Conservation (phyloP, 2,329 filamentous ascomycete species). For the Trichoderma endophyticum region DNA sequence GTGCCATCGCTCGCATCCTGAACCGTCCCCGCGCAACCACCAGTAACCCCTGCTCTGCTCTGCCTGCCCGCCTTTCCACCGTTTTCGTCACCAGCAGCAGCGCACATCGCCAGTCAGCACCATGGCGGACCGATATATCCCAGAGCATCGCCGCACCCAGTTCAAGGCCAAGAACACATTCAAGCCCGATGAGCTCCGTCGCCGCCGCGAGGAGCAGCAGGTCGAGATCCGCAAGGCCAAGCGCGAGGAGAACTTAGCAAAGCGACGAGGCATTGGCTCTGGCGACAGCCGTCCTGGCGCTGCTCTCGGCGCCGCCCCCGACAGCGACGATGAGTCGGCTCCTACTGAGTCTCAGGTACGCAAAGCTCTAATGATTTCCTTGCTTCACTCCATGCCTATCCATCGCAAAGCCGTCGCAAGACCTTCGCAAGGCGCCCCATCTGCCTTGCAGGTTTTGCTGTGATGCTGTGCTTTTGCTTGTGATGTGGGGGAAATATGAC, state of each 20-base stretch:
- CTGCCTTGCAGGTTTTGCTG: constrained; percentile 3
- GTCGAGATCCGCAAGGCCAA: constrained; percentile 99
- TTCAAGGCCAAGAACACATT: constrained; percentile 99
- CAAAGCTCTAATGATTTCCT: neutral
- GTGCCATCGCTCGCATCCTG: constrained; percentile 11
- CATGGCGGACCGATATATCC: constrained; percentile 99
- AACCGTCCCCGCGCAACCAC: constrained; percentile 28
- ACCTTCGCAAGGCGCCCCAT: neutral
- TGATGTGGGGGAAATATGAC: constrained; percentile 35
- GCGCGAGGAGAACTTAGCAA: constrained; percentile 97
- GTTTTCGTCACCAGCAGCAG: constrained; percentile 14
- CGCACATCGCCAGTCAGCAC: constrained; percentile 43
- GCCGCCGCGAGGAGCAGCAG: constrained; percentile 97
- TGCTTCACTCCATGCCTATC: constrained; percentile 17
- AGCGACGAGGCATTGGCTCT: constrained; percentile 88
- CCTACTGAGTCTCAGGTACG: constrained; percentile 94
- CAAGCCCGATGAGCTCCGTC: constrained; percentile 97
- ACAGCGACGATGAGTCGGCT: constrained; percentile 95
- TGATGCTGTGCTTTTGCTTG: constrained; percentile 21
- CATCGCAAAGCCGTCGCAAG: neutral
- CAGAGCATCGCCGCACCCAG: constrained; percentile 97
- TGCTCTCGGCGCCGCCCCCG: constrained; percentile 80
- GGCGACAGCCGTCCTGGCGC: constrained; percentile 77
- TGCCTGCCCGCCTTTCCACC: constrained; percentile 19
- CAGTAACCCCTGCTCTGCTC: neutral